These are phyloP conservation scores for Russula griseocarnosa DNA, from an alignment of 768 basidiomycete species.

Conservation along the genomic window DNA sequence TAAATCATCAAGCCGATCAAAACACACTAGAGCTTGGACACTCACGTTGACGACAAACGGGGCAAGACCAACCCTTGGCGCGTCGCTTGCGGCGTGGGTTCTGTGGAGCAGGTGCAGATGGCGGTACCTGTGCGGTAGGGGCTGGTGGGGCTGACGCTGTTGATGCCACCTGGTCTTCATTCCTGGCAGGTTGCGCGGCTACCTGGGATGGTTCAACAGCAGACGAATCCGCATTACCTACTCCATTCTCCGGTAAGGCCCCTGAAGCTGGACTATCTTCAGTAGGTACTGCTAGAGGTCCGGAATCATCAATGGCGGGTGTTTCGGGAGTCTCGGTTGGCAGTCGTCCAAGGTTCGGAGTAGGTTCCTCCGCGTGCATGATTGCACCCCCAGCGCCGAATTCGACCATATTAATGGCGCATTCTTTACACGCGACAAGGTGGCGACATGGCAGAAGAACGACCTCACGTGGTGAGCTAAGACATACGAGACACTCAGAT, in stretches of 20 bases:
- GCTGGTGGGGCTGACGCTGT: conserved; percentile 3
- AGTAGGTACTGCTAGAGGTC: conserved; percentile 33
- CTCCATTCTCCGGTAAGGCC: conserved; percentile 1
- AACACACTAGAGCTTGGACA: conserved; percentile 22
- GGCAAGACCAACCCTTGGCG: conserved; percentile 97
- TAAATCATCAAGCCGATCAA: not conserved
- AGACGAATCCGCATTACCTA: not conserved
- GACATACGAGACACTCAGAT: conserved; percentile 88
- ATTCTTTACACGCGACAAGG: conserved; percentile 92
- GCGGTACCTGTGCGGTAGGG: conserved; percentile 25
- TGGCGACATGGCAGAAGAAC: conserved; percentile 91
- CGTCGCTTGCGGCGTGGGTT: conserved; percentile 76
- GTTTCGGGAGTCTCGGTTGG: conserved; percentile 32
- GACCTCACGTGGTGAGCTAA: conserved; percentile 84
- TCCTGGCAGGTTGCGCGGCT: conserved; percentile 20
- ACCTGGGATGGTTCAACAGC: conserved; percentile 19
- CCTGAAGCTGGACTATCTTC: conserved; percentile 3
- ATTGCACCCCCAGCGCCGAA: conserved; percentile 92
- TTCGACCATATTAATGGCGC: conserved; percentile 95
- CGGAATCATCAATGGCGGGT: conserved; percentile 6
- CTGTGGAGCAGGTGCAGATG: conserved; percentile 30
- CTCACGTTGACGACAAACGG: conserved; percentile 92
- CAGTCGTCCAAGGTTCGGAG: conserved; percentile 33
- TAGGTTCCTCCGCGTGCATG: conserved; percentile 48
- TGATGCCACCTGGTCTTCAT: conserved; percentile 10